Evolutionary conservation across 1,284 basidiomycete genomes (phyloP).

Genomic region (Farysia itapuensis): DNA sequence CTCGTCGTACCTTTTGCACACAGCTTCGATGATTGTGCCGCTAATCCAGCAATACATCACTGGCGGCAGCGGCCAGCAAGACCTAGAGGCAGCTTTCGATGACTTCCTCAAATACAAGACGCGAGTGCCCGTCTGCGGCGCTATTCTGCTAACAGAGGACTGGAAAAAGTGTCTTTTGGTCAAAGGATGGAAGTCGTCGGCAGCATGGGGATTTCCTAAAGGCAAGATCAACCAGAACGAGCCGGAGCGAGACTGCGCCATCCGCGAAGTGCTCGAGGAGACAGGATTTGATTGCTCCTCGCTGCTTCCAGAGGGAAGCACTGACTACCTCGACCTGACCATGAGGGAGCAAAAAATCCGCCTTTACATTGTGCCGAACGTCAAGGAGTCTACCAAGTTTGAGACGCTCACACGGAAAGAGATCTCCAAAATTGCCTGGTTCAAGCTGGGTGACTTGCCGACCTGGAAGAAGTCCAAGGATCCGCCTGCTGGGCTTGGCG

Average conservation of each 20-base stretch:
- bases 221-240: constrained; percentile 96
- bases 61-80: constrained; percentile 39
- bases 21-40: constrained; percentile 51
- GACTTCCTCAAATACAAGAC: constrained; percentile 77
- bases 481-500: constrained; percentile 61
- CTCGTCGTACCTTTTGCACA: constrained; percentile 77
- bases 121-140: constrained; percentile 96
- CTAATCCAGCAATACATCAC: constrained; percentile 57
- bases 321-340: constrained; percentile 77
- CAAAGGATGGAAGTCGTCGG: constrained; percentile 94
- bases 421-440: constrained; percentile 99
- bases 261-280: constrained; percentile 64
- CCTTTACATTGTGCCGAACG: constrained; percentile 84
- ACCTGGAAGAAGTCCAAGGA: constrained; percentile 83
- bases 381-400: constrained; percentile 87
- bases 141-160: constrained; percentile 85
- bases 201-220: constrained; percentile 97
- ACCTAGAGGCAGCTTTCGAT: constrained; percentile 54
- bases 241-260: constrained; percentile 62
- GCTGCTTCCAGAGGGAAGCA: constrained; percentile 43
- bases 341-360: constrained; percentile 88
- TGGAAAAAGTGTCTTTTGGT: constrained; percentile 73
- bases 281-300: constrained; percentile 55
- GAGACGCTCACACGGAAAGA: constrained; percentile 94
- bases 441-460: constrained; percentile 82